Evolutionary conservation across 1,284 basidiomycete species (phyloP), one percentile per base, ranked within the genome.

Genomic region (Trichosporon sp.): DNA sequence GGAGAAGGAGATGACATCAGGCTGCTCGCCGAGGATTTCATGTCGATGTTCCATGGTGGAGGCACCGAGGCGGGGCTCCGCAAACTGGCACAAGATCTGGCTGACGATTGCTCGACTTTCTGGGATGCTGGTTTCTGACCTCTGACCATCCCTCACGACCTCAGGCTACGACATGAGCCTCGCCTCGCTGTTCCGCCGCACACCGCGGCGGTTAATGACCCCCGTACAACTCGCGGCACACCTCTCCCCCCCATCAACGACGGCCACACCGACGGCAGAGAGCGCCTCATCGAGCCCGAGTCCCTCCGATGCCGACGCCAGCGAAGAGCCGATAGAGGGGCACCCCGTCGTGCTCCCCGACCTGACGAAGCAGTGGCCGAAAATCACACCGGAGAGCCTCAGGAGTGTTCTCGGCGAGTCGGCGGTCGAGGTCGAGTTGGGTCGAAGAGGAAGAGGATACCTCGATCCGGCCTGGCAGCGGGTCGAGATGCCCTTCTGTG

Each of bases 351-450:
- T 75, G 44, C 67, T 79, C n/a, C 70, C 73, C 5, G 63, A 68
- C 18, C 71, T 79, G 11, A 68, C 72, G 12, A 23, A 63, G 25
- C 42, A 66, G 29, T 80, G 77, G 77, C 72, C 73, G 1, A 77
- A 75, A 9, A 11, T 70, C 27, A 86, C 85, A 15, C 63, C 68
- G 9, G 65, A 34, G 6, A 23, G 21, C 0, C 35, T 72, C 2
- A 51, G 71, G n/a, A 1, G 5, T 3, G 25, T 56, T 3, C 70
- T 79, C 0, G 78, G 76, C 9, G 78, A 77, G 53, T 70, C 67
- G 29, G 70, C 72, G 9, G 79, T 80, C n/a, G 79, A 79, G 29
- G 71, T 82, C 18, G 80, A 81, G 72, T 64, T 82, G 23, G 79
- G 76, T 0, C 73, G 70, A 62, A 66, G 70, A 13, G 78, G 78